Percentiles rank a stretch among this genome's conserved stretches.
These are phyloP conservation scores for Penicillium sclerotiorum DNA, from an alignment of 2,329 filamentous ascomycete genomes.

Conservation along the genomic window DNA sequence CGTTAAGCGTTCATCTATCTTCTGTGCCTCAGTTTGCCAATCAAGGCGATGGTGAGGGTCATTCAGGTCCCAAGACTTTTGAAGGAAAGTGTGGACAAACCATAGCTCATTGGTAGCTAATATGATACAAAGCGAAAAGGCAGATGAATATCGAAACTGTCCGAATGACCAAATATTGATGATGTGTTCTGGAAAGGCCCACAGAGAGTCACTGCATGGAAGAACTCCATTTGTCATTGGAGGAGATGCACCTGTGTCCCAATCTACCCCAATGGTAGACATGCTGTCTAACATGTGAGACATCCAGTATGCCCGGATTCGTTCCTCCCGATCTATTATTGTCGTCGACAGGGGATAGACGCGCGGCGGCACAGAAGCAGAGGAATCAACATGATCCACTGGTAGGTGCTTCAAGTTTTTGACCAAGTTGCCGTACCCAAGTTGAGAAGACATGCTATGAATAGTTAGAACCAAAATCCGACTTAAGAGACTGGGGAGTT, in stretches of 20 bases:
- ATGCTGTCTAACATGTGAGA: constrained; percentile 39
- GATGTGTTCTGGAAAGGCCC: constrained; percentile 7
- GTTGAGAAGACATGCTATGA: no score
- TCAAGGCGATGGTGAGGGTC: not conserved
- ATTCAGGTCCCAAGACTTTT: constrained; percentile 1
- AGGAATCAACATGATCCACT: constrained; percentile 31
- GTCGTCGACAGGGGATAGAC: no score
- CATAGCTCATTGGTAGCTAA: constrained; percentile 5
- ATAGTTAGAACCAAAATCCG: no score
- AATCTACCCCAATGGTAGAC: constrained; percentile 35
- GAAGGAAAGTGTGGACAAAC: constrained; percentile 4
- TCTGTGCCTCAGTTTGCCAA: constrained; percentile 8
- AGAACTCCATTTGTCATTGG: constrained; percentile 6
- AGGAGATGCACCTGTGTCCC: constrained; percentile 21
- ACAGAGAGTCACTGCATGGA: constrained; percentile 9
- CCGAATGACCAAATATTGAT: constrained; percentile 5
- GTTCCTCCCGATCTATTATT: constrained; percentile 37
- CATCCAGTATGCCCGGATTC: constrained; percentile 43
- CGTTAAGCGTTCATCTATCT: constrained; percentile 7
- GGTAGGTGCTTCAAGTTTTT: not conserved
- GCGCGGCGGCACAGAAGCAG: no score
- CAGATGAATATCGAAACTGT: constrained; percentile 10
- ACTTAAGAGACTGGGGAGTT: no score
- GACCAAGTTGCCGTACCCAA: no score
- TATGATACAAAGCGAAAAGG: constrained; percentile 6